These are phyloP conservation scores for Hymenoscyphus repandus DNA, from an alignment of 2,329 filamentous ascomycete genomes.

Conservation along the genomic window DNA sequence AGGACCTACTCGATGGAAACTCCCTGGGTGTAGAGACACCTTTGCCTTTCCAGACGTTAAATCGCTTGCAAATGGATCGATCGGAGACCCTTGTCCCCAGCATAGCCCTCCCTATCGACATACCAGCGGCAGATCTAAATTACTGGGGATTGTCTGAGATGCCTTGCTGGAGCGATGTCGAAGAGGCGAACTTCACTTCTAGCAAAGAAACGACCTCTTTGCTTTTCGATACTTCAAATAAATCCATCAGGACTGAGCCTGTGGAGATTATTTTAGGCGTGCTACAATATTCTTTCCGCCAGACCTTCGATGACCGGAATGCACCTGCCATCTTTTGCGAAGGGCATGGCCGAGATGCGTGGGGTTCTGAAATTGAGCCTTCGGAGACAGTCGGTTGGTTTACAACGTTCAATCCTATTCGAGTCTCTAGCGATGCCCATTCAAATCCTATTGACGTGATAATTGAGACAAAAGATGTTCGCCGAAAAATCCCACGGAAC, in stretches of 20 bases:
- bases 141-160: background rate
- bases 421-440: background rate
- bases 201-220: background rate
- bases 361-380: constrained; percentile 30
- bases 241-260: constrained; percentile 31
- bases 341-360: constrained; percentile 37
- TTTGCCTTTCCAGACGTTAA: background rate
- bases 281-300: constrained; percentile 31
- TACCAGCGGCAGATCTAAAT: background rate
- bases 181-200: background rate
- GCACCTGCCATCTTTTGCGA: constrained; percentile 36
- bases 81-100: background rate
- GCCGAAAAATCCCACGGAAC: constrained; percentile 32
- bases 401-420: constrained; percentile 22
- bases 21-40: background rate
- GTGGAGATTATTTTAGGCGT: constrained; percentile 36
- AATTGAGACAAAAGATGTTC: constrained; percentile 33
- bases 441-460: constrained; percentile 8
- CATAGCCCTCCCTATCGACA: background rate
- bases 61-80: background rate
- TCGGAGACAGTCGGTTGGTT: constrained; percentile 41
- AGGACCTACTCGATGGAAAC: constrained; percentile 20
- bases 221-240: constrained; percentile 1
- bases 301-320: constrained; percentile 31
- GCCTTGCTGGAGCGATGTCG: background rate